Evolutionary conservation across 805 yeast genomes (phyloP).

Genomic region (Pichia occidentalis): DNA sequence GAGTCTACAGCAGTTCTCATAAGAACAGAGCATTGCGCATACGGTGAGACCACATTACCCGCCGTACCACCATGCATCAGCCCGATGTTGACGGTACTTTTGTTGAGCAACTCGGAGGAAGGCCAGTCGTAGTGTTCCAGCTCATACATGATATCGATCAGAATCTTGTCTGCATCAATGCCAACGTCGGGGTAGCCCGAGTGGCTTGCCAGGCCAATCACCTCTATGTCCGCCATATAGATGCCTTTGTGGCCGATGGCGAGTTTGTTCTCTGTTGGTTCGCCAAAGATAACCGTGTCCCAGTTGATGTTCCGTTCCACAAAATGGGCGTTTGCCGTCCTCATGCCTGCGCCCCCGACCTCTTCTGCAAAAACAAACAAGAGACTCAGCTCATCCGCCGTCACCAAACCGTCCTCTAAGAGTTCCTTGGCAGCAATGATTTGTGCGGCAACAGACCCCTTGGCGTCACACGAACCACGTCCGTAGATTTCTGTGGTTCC

Average conservation of each 20-base stretch:
- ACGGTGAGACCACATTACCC: conserved; percentile 56
- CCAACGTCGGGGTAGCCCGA: conserved; percentile 70
- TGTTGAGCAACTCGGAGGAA: conserved; percentile 45
- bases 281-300: conserved; percentile 64
- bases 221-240: conserved; percentile 35
- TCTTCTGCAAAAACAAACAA: conserved; percentile 71
- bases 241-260: conserved; percentile 69
- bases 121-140: conserved; percentile 44
- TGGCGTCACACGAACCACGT: conserved; percentile 67
- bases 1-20: conserved; percentile 49
- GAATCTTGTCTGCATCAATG: conserved; percentile 50
- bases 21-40: conserved; percentile 42
- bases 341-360: conserved; percentile 60
- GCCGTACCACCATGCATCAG: conserved; percentile 56
- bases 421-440: conserved; percentile 48
- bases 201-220: conserved; percentile 56
- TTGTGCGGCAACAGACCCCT: conserved; percentile 62
- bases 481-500: conserved; percentile 48
- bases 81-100: conserved; percentile 58
- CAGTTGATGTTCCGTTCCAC: conserved; percentile 35
- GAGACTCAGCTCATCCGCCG: conserved; percentile 51
- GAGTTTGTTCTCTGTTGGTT: conserved; percentile 64
- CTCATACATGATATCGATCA: conserved; percentile 44
- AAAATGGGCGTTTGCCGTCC: conserved; percentile 33
- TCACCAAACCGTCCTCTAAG: conserved; percentile 30